Evolutionary conservation across 148 eudicot genomes (phyloP), one percentile per base, ranked within the genome.

Genomic region (Rhododendron williamsianum): DNA sequence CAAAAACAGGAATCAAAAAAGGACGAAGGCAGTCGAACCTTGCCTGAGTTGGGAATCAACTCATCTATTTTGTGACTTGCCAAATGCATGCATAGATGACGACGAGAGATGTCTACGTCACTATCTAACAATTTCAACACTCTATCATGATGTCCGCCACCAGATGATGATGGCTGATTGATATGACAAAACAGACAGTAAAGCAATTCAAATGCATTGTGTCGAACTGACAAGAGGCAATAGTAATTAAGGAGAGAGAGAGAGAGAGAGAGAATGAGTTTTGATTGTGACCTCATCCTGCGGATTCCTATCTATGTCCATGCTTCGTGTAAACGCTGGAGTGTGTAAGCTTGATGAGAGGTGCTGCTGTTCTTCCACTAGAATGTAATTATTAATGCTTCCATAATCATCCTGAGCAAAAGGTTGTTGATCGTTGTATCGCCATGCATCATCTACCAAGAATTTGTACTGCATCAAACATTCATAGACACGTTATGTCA

Each of bases 361-460:
- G 9, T 11, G 8, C 25, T 86, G 87, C 71, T 80, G 49, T 41
- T 81, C 87, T 7, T 16, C 38, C 19, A 90, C 90, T 23, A 83
- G 71, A 82, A 87, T 71, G 35, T 71, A 10, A 69, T 90, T 88
- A 85, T 69, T 87, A 10, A 85, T 49, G 41, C 71, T 63, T 84
- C 89, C 92, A 87, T 67, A 84, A 25, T 84, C 85, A 82, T 89
- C 92, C 49, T 13, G 76, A 81, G 6, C 58, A 84, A 60, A 82
- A 23, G 51, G 38, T 65, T 74, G 90, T 60, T 82, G 86, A 51
- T 76, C 71, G 82, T 89, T 86, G 11, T 85, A 72, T 67, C 81
- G 86, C 91, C 92, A 89, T 5, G 79, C 63, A 63, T 86, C 90
- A 72, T 90, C 92, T 71, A 90, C 92, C 87, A 87, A 85, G 89